Conservation (phyloP, 1,284 basidiomycete genomes). For the Tilletiaria anomala region DNA sequence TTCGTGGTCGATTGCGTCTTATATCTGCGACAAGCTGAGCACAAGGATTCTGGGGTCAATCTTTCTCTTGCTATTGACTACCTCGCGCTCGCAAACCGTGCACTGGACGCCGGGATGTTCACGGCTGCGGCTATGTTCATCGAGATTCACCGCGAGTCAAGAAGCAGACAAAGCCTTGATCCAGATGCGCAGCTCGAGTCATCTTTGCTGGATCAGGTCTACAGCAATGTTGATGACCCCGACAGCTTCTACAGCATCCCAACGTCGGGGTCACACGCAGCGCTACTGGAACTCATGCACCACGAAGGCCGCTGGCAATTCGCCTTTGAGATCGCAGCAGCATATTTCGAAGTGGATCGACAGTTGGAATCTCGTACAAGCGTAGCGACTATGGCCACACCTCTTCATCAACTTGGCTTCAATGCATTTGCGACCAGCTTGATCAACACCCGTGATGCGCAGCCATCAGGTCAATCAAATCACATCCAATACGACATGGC, state of each 20-base stretch:
- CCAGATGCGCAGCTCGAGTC: constrained; percentile 2
- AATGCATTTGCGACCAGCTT: constrained; percentile 37
- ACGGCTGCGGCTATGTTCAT: constrained; percentile 79
- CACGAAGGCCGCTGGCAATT: constrained; percentile 85
- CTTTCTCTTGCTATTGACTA: no score
- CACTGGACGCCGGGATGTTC: constrained; percentile 64
- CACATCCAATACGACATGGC: no score
- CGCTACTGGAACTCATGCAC: constrained; percentile 68
- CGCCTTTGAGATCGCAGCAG: constrained; percentile 77
- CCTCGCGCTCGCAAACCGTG: constrained; percentile 56
- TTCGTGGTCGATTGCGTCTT: constrained; percentile 44
- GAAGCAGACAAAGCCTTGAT: not conserved
- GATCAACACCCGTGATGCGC: not conserved
- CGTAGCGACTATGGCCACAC: constrained; percentile 15
- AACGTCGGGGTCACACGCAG: constrained; percentile 56
- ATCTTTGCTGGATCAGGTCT: constrained; percentile 66
- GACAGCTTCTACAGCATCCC: constrained; percentile 93
- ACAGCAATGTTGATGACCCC: constrained; percentile 85
- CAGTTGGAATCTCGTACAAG: not conserved
- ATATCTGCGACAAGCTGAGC: constrained; percentile 33
- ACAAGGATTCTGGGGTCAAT: constrained; percentile 64
- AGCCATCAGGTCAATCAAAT: no score
- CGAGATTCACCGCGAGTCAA: constrained; percentile 51
- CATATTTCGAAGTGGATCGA: constrained; percentile 50
- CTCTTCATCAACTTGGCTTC: constrained; percentile 77